These are phyloP conservation scores for Hyparrhenia diplandra DNA, from an alignment of 176 grass and related monocot species.

Conservation along the genomic window DNA sequence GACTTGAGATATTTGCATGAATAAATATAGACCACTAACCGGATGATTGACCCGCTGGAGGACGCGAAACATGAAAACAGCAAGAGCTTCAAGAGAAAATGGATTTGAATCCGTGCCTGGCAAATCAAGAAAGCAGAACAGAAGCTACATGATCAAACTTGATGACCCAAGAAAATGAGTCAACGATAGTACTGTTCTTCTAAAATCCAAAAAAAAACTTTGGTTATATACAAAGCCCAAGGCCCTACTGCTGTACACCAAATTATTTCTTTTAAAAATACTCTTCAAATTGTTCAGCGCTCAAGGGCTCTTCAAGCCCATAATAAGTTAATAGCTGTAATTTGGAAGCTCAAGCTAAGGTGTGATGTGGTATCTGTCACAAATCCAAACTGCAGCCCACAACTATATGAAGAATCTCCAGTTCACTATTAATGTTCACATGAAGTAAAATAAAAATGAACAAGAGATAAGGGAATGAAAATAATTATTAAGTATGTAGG, in stretches of 20 bases:
- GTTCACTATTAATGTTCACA: background rate
- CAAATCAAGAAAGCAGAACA: conserved; percentile 27
- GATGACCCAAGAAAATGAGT: background rate
- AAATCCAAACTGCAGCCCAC: conserved; percentile 15
- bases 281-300: background rate
- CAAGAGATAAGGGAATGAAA: background rate
- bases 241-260: background rate
- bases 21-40: conserved; percentile 33
- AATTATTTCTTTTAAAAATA: background rate
- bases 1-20: conserved; percentile 9
- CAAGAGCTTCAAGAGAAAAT: conserved; percentile 89
- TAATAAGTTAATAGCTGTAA: background rate
- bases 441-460: background rate
- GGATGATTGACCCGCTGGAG: conserved; percentile 92
- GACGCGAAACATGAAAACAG: conserved; percentile 89
- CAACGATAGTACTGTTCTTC: background rate
- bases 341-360: background rate
- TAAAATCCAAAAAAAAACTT: too few species aligned
- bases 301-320: background rate
- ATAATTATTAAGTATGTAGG: too few species aligned
- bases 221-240: background rate
- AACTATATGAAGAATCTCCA: background rate
- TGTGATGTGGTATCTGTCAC: too few species aligned
- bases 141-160: background rate
- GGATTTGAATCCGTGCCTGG: conserved; percentile 87